Percentiles rank a stretch among this genome's conserved stretches.
These are phyloP conservation scores for Entoloma clypeatum DNA, from an alignment of 1,284 basidiomycete genomes.

Conservation along the genomic window DNA sequence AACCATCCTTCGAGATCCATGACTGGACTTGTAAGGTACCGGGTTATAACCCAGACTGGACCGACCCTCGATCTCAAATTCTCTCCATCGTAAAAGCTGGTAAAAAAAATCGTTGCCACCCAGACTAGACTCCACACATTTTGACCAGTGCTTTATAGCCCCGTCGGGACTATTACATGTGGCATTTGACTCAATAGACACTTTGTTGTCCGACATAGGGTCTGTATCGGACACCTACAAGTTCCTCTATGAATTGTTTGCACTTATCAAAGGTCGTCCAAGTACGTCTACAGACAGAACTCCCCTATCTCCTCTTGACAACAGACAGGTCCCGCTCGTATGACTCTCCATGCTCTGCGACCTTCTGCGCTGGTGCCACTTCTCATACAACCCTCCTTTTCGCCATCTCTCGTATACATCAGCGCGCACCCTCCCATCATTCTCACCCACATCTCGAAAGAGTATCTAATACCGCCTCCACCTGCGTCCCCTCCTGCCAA, in stretches of 20 bases:
- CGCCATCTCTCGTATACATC: slow-evolving; percentile 61
- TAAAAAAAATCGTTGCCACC: slow-evolving; percentile 22
- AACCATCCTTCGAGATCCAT: slow-evolving; percentile 33
- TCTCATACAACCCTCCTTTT: slow-evolving; percentile 61
- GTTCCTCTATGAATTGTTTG: slow-evolving; percentile 45
- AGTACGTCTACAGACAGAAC: slow-evolving; percentile 32
- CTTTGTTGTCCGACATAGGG: slow-evolving; percentile 51
- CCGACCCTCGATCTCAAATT: slow-evolving; percentile 36
- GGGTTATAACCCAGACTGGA: slow-evolving; percentile 42
- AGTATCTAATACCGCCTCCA: slow-evolving; percentile 68
- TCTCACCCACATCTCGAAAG: slow-evolving; percentile 57
- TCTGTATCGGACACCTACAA: slow-evolving; percentile 51
- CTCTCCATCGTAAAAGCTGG: slow-evolving; percentile 44
- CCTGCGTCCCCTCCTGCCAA: slow-evolving; percentile 56
- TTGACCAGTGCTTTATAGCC: slow-evolving; percentile 24
- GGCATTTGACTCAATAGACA: slow-evolving; percentile 66
- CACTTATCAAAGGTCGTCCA: slow-evolving; percentile 40
- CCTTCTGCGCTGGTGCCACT: slow-evolving; percentile 50
- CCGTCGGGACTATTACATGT: slow-evolving; percentile 47
- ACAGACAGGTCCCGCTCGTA: slow-evolving; percentile 53
- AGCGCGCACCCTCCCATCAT: slow-evolving; percentile 64
- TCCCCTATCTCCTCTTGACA: slow-evolving; percentile 2
- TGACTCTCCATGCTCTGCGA: slow-evolving; percentile 61
- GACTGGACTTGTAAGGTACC: slow-evolving; percentile 55
- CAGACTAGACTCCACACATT: slow-evolving; percentile 3